Base-by-base conservation (phyloP, 352 stramenopile species). In the Thraustochytrium striatum region DNA sequence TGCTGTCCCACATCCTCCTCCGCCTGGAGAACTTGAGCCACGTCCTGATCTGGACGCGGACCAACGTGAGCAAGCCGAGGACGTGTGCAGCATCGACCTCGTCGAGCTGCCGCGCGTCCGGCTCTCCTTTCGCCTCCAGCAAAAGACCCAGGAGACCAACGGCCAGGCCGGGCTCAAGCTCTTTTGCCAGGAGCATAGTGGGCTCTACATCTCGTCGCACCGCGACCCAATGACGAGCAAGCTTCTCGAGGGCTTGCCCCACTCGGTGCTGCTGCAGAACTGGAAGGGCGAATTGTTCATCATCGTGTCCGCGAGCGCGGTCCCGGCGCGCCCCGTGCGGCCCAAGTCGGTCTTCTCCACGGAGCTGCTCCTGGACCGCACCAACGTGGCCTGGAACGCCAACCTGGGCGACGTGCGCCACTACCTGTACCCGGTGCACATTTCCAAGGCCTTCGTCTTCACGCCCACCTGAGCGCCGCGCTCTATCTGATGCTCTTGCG, bases 1-100 rank as follows among this genome's bases (percentile, higher is more conserved):
- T 53, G 28, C 32, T 85, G 13, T 61, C 82, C 16, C 78, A 81
- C n/a, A 61, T 94, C 36, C 84, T 96, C 0, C 83, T 82, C 75
- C 87, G 89, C 0, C 78, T 95, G 1, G 91, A 96, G 73, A 88
- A 94, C 65, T 69, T 94, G n/a, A 94, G 89, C 5, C 90, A 96
- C 72, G 86, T 95, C 33, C 69, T 95, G 33, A 87, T 95, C 16
- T 95, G 90, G 90, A 92, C 88, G 72, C 59, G 58, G 28, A 11
- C 57, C 2, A 16, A 72, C 3, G 72, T 57, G 3, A 3, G 50
- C 9, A 55, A 39, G 33, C 43, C n/a, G 57, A 58, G 19, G 59
- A 81, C 38, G 65, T 75, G 21, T 52, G 44, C 36, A 30, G 41
- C 3, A 84, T 85, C 39, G 78, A 82, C 36, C 38, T 82, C 19